Conservation (phyloP, 1,284 basidiomycete genomes). For the Exobasidium cylindrosporum region DNA sequence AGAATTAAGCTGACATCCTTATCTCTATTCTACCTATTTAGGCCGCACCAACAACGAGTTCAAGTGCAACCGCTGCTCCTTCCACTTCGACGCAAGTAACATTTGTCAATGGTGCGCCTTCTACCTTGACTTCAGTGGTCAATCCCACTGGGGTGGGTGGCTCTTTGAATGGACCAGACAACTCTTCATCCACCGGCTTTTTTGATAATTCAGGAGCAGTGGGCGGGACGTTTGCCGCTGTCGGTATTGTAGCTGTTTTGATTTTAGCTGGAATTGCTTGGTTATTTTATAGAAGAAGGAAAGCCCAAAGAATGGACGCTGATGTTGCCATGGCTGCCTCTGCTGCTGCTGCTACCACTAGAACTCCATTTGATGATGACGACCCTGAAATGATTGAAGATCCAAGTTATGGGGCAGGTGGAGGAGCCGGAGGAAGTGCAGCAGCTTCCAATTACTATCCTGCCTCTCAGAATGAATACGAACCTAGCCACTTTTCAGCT, state of each 20-base stretch:
- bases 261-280: constrained; percentile 41
- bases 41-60: no score
- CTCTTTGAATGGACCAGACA: constrained; percentile 17
- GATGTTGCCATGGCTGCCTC: constrained; percentile 53
- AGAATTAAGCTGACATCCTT: no score
- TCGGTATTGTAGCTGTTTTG: constrained; percentile 44
- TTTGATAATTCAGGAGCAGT: constrained; percentile 51
- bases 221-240: constrained; percentile 52
- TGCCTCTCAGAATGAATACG: constrained; percentile 30
- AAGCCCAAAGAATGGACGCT: constrained; percentile 52
- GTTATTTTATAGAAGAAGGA: constrained; percentile 43
- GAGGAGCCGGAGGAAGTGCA: constrained; percentile 26
- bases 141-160: not conserved
- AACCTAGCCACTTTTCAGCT: constrained; percentile 41
- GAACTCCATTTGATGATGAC: constrained; percentile 54
- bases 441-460: constrained; percentile 32
- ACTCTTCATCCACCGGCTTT: constrained; percentile 26
- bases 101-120: not conserved
- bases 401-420: constrained; percentile 29
- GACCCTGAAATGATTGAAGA: constrained; percentile 54
- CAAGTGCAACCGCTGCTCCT: not conserved
- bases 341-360: constrained; percentile 49
- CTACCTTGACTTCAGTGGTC: not conserved
- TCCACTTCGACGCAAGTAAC: not conserved
- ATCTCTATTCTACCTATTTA: no score